Base-by-base conservation (phyloP, 208 protist genomes). In the Eutreptiella sp. region DNA sequence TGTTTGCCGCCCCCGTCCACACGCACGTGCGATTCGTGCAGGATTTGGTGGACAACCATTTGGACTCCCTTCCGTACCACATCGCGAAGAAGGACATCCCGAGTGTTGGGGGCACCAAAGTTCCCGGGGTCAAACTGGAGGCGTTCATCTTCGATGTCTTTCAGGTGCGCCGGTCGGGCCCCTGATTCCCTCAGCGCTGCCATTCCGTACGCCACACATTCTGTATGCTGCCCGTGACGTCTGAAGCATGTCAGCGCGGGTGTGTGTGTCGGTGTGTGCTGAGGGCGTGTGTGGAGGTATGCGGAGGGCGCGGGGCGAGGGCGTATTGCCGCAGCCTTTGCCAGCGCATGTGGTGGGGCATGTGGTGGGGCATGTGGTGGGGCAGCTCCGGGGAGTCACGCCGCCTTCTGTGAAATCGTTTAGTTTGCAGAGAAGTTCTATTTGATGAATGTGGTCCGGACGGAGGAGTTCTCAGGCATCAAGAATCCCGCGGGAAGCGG, bases 141-240 rank as follows among this genome's bases (percentile, higher is more conserved):
- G 74, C 91, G 16, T 99, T 99, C 55, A 94, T 98, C 27, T 99
- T 99, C 75, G 96, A 99, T 64, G 70, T 93, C 5, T 97, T 98
- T 54, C 72, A 59, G 4, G 41, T 70, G 36, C 41, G 38, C 19
- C 53, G 53, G 53, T 53, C 23, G 27, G 21, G 42, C 28, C 26
- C n/a, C n/a, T n/a, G n/a, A n/a, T n/a, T n/a, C n/a, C n/a, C n/a
- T n/a, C n/a, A n/a, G n/a, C n/a, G n/a, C n/a, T n/a, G n/a, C n/a
- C n/a, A n/a, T n/a, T n/a, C n/a, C n/a, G n/a, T n/a, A n/a, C n/a
- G n/a, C n/a, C n/a, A n/a, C n/a, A n/a, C n/a, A n/a, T n/a, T n/a
- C n/a, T n/a, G n/a, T n/a, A n/a, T n/a, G n/a, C n/a, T n/a, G n/a
- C n/a, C n/a, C n/a, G n/a, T n/a, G n/a, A n/a, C n/a, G n/a, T n/a